phyloP scores from a whole-genome alignment of 2,329 filamentous ascomycete species.

The Aspergillus sp. region DNA sequence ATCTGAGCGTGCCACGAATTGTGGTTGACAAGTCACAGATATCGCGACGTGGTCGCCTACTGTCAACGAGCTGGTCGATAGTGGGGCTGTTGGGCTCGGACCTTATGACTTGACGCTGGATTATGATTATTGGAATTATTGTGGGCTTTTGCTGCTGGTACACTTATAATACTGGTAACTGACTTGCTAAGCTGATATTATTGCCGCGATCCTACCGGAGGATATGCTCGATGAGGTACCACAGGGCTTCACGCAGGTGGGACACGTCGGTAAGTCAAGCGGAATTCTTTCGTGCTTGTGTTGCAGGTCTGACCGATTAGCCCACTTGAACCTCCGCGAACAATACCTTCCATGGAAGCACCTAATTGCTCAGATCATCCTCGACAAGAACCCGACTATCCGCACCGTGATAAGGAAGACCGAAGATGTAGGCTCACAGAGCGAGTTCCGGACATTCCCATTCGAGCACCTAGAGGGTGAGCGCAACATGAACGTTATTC shows the following conservation, averaged over 20 bases:
- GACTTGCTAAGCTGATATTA: slow-evolving; percentile 67
- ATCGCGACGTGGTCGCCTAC: slow-evolving; percentile 73
- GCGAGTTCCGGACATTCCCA: slow-evolving; percentile 84
- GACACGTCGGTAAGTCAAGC: slow-evolving; percentile 71
- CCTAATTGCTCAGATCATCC: slow-evolving; percentile 78
- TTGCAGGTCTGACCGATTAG: slow-evolving; percentile 43
- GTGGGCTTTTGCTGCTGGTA: slow-evolving; percentile 47
- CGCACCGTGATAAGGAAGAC: slow-evolving; percentile 95
- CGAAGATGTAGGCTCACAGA: slow-evolving; percentile 81
- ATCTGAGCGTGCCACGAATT: slow-evolving; percentile 6
- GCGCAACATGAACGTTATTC: slow-evolving; percentile 78
- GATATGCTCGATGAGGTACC: slow-evolving; percentile 79
- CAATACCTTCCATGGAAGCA: slow-evolving; percentile 82
- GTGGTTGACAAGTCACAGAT: slow-evolving; percentile 45
- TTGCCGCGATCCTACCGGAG: slow-evolving; percentile 76
- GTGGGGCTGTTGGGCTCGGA: slow-evolving; percentile 67
- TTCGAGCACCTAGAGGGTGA: slow-evolving; percentile 87
- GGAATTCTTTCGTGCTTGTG: neutral
- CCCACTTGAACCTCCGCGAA: slow-evolving; percentile 85
- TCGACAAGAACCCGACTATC: slow-evolving; percentile 83
- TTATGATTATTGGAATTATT: slow-evolving; percentile 84
- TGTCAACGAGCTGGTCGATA: slow-evolving; percentile 67
- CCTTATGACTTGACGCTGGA: slow-evolving; percentile 74
- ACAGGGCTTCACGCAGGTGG: slow-evolving; percentile 81
- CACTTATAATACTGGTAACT: slow-evolving; percentile 1